Base-by-base conservation (phyloP, 2,329 filamentous ascomycete genomes). In the Fusarium acutatum region DNA sequence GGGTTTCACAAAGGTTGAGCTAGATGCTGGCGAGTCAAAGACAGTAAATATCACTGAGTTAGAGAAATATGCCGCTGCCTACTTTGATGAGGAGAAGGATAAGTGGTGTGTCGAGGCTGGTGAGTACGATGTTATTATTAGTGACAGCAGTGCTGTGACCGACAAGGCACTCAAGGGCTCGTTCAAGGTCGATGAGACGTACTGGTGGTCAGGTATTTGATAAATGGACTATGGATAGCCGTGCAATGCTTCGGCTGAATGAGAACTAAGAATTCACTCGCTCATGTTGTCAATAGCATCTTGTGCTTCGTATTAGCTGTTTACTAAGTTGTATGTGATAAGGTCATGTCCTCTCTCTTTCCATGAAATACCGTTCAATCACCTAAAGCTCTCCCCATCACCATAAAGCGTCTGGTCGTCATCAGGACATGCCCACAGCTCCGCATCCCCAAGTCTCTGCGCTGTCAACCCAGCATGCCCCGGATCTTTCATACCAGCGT, bases 41-140 rank as follows among this genome's bases (percentile, higher is more conserved):
- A 83, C 75, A 12, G 88, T 90, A 5, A 83, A 85, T n/a, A 84
- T 95, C 13, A 82, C 83, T 8, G 81, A 91, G 54, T 79, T 88
- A 68, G 88, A 88, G 77, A 93, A 92, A 82, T 90, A 93, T 61
- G 90, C 89, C 0, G 88, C 89, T 0, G 89, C 89, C 60, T 94
- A 91, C 82, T 94, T 90, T 86, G 91, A 94, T 74, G 92, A 94
- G 82, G 86, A 88, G 70, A 84, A 88, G 18, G 85, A 88, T 62
- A 84, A 89, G 76, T 95, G 92, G 92, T 87, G 88, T 26, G 88
- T 87, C 4, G 91, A 93, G 82, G 86, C 86, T 78, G 93, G 92
- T 35, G 83, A 84, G 53, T 94, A 94, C 79, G 87, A 87, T 64
- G 85, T 94, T 22, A 81, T 90, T 60, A 88, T 93, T 6, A 87